phyloP scores from a whole-genome alignment of 2,329 filamentous ascomycete genomes.

The Sporothrix protearum region DNA sequence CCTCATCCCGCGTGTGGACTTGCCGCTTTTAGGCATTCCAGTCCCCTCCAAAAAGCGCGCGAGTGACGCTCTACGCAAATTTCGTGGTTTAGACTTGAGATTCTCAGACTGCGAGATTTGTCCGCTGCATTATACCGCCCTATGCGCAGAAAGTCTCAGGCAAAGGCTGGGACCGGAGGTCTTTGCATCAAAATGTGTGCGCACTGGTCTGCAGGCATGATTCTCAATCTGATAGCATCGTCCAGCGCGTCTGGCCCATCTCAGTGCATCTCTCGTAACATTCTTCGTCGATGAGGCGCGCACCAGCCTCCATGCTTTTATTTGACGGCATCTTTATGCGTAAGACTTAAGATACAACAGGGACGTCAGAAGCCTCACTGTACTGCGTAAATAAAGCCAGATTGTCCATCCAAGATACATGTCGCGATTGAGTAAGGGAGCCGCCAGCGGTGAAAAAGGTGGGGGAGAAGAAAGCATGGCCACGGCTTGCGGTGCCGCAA shows the following conservation, averaged over 20 bases:
- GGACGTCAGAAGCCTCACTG: too few relatives aligned
- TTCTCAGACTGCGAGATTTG: background rate
- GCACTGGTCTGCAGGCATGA: background rate
- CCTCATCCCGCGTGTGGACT: constrained; percentile 21
- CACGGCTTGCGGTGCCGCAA: constrained; percentile 10
- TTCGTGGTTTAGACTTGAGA: background rate
- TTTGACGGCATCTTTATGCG: too few relatives aligned
- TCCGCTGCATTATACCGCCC: background rate
- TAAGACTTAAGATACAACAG: too few relatives aligned
- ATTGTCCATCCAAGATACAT: too few relatives aligned
- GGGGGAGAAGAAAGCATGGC: background rate
- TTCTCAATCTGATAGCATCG: background rate
- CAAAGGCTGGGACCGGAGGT: background rate
- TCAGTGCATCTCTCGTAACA: background rate
- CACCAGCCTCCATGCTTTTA: background rate
- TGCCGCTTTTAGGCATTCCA: constrained; percentile 17
- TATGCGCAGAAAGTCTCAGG: background rate
- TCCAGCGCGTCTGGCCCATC: background rate
- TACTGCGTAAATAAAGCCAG: too few relatives aligned
- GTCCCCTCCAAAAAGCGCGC: background rate
- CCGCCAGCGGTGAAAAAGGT: background rate
- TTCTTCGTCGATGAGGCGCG: background rate
- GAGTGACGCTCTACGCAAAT: background rate
- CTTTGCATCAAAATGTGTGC: too few relatives aligned
- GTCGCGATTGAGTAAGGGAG: background rate